Conservation (phyloP, 768 basidiomycete species). For the Tylopilus plumbeoviolaceoides region DNA sequence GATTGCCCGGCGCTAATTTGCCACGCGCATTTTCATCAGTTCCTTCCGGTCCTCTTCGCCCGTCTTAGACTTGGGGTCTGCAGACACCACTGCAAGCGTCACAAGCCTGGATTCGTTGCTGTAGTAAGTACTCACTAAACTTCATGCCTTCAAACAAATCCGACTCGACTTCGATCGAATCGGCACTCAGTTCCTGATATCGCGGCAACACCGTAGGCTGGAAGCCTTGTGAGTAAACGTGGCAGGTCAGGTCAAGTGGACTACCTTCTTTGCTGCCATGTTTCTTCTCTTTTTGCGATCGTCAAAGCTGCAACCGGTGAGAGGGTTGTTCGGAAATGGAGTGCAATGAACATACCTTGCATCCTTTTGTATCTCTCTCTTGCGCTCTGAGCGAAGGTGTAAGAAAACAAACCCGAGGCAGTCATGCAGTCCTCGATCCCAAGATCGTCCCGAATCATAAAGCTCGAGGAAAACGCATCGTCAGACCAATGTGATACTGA, state of each 20-base stretch:
- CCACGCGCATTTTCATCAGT: slow-evolving; percentile 58
- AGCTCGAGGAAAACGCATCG: too few relatives aligned
- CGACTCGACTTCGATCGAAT: slow-evolving; percentile 54
- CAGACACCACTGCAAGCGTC: slow-evolving; percentile 55
- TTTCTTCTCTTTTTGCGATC: slow-evolving; percentile 32
- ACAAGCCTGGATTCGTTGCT: not conserved
- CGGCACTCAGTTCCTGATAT: slow-evolving; percentile 61
- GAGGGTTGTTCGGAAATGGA: not conserved
- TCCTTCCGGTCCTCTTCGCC: slow-evolving; percentile 67
- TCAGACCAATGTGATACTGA: too few relatives aligned
- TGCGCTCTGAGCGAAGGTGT: slow-evolving; percentile 49
- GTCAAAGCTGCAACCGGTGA: slow-evolving; percentile 22
- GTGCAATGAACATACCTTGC: slow-evolving; percentile 36
- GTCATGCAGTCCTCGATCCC: too few relatives aligned
- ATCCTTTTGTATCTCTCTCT: slow-evolving; percentile 69
- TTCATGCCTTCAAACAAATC: slow-evolving; percentile 69
- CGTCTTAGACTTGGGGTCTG: slow-evolving; percentile 67
- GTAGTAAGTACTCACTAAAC: slow-evolving; percentile 58
- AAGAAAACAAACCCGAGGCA: slow-evolving; percentile 47
- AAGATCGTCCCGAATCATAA: too few relatives aligned
- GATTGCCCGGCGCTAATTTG: not conserved
- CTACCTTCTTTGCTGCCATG: slow-evolving; percentile 26
- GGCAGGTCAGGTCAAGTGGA: too few relatives aligned
- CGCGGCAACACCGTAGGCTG: slow-evolving; percentile 61
- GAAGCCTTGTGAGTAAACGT: not conserved